Evolutionary conservation across 108 stramenopile species (phyloP).

Genomic region (Mediolabrus comicus): DNA sequence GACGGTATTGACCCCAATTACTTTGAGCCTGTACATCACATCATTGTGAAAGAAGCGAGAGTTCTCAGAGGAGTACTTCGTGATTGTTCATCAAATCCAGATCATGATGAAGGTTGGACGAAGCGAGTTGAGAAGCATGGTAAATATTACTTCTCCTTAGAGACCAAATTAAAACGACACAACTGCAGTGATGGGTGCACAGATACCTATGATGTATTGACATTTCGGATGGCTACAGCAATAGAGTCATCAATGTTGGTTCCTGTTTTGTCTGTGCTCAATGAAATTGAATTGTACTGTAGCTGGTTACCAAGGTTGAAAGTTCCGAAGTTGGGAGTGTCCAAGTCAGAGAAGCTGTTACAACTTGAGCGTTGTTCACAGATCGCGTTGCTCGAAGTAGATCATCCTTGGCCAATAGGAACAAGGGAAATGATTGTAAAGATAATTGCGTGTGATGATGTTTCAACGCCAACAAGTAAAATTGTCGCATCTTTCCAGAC

Average conservation of each 20-base stretch:
- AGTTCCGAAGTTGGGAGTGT: constrained; percentile 51
- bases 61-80: constrained; percentile 31
- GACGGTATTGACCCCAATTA: background rate
- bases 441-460: constrained; percentile 70
- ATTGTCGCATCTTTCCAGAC: too few relatives aligned
- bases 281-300: constrained; percentile 68
- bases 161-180: constrained; percentile 77
- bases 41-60: constrained; percentile 39
- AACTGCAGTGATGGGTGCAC: too few relatives aligned
- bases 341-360: constrained; percentile 48
- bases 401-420: constrained; percentile 69
- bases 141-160: constrained; percentile 56
- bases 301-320: constrained; percentile 68
- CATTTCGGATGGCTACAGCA: constrained; percentile 68
- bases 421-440: constrained; percentile 53
- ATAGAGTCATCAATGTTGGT: constrained; percentile 55
- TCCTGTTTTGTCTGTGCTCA: constrained; percentile 67
- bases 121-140: constrained; percentile 67
- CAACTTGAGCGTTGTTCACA: constrained; percentile 60
- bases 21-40: constrained; percentile 30
- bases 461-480: too few relatives aligned
- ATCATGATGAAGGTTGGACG: constrained; percentile 45
- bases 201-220: constrained; percentile 29
- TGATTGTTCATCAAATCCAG: constrained; percentile 17
- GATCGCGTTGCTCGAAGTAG: constrained; percentile 46